A percentile compares a stretch with the other conserved stretches of the same genome.
phyloP scores from a whole-genome alignment of 2,329 filamentous ascomycete genomes.

The Cercospora sojina region DNA sequence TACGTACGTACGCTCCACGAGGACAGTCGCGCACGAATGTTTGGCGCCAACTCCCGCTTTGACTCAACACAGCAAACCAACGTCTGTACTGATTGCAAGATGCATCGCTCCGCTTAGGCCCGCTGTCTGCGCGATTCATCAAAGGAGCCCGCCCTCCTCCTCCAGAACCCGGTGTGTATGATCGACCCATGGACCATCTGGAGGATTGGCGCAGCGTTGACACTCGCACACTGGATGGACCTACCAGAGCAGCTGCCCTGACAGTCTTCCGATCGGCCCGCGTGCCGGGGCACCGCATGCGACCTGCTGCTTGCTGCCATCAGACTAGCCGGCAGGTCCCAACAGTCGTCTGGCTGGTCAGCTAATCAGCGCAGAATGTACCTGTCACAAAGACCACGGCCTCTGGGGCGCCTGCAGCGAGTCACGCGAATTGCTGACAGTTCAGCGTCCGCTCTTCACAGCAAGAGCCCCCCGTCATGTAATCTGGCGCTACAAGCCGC shows the following conservation, averaged over 20 bases:
- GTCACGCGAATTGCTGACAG: conserved; percentile 37
- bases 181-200: conserved; percentile 32
- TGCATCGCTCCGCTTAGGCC: conserved; percentile 26
- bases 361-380: conserved; percentile 25
- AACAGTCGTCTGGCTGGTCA: conserved; percentile 25
- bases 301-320: conserved; percentile 29
- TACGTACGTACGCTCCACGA: not conserved
- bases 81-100: conserved; percentile 18
- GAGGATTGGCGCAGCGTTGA: conserved; percentile 32
- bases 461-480: conserved; percentile 7
- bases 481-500: conserved; percentile 23
- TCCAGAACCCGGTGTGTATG: conserved; percentile 33
- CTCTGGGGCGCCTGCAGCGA: conserved; percentile 27
- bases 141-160: conserved; percentile 28
- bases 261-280: conserved; percentile 36
- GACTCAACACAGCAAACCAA: conserved; percentile 21
- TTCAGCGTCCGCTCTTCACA: conserved; percentile 22
- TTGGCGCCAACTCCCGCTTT: conserved; percentile 1
- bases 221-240: conserved; percentile 22
- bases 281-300: conserved; percentile 31
- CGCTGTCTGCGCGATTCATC: conserved; percentile 29
- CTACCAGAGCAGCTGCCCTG: conserved; percentile 35
- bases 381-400: conserved; percentile 35
- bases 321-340: conserved; percentile 30
- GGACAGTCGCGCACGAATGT: not conserved